Conservation (phyloP, 306 rosid species). For the Gastrolobium villosum region DNA sequence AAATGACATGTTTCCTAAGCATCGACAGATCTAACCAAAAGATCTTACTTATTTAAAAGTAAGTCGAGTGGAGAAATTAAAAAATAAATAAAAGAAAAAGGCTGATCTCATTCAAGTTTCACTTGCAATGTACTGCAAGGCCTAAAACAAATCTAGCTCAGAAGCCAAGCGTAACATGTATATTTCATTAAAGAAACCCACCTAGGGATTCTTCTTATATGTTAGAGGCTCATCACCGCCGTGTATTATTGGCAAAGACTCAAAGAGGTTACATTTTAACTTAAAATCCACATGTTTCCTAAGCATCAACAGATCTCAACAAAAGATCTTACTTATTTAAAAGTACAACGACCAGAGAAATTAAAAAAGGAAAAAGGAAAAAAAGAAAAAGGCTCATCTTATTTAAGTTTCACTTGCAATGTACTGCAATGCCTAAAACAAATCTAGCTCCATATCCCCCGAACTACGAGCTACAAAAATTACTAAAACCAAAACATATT, state of each 20-base stretch:
- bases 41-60: too few relatives aligned
- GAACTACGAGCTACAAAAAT: background rate
- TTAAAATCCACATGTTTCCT: background rate
- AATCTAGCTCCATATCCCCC: background rate
- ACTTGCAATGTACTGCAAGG: too few relatives aligned
- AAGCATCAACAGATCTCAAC: background rate
- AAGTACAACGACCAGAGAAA: background rate
- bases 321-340: background rate
- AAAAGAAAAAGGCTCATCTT: background rate
- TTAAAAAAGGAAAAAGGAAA: background rate
- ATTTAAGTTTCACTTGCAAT: background rate
- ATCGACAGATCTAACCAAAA: too few relatives aligned
- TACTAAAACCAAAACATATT: background rate
- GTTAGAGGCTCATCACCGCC: conserved; percentile 67
- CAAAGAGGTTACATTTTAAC: background rate
- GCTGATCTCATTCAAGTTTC: too few relatives aligned
- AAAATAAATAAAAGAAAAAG: too few relatives aligned
- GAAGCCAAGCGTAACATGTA: conserved; percentile 73
- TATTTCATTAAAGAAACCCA: conserved; percentile 59
- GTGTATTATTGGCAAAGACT: background rate
- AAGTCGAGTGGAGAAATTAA: too few relatives aligned
- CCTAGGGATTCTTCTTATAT: conserved; percentile 47
- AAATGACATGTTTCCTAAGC: too few relatives aligned
- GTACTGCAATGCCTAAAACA: background rate
- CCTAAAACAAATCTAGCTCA: background rate